A percentile compares a stretch with the other conserved stretches of the same genome.
Conservation (phyloP, 2,329 filamentous ascomycete genomes). For the Aspergillus unguis region DNA sequence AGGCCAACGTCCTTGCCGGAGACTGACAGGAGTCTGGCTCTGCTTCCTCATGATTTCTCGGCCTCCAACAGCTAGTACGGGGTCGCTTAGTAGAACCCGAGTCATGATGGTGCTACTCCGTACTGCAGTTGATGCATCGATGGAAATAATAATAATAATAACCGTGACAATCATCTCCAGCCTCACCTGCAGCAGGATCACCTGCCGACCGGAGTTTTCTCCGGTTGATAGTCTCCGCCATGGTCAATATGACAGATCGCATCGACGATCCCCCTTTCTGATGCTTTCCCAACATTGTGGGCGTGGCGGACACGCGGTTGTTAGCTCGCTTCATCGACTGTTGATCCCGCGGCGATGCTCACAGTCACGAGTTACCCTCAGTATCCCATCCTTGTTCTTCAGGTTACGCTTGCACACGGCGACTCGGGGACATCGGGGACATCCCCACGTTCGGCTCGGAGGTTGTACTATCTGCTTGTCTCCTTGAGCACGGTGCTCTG, state of each 20-base stretch:
- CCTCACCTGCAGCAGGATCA: background rate
- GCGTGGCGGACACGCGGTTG: constrained; percentile 8
- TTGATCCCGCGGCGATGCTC: too few species aligned
- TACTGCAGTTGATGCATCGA: background rate
- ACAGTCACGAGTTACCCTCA: background rate
- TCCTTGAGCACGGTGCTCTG: background rate
- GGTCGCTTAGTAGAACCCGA: background rate
- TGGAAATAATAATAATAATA: background rate
- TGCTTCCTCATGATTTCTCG: background rate
- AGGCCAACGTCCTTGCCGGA: too few species aligned
- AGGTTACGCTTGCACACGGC: background rate
- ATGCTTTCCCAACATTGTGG: background rate
- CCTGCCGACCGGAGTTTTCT: too few species aligned
- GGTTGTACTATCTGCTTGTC: background rate
- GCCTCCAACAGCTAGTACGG: background rate
- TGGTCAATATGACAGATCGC: constrained; percentile 9
- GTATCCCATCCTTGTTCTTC: background rate
- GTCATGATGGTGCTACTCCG: constrained; percentile 4
- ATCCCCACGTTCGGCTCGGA: constrained; percentile 2
- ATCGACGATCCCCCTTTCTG: constrained; percentile 2
- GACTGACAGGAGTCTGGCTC: background rate
- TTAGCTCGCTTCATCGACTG: background rate
- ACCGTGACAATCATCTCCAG: background rate
- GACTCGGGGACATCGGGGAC: constrained; percentile 8
- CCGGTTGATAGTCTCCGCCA: too few species aligned